Evolutionary conservation across 2,329 filamentous ascomycete genomes (phyloP).

Genomic region (Blastomyces gilchristii): DNA sequence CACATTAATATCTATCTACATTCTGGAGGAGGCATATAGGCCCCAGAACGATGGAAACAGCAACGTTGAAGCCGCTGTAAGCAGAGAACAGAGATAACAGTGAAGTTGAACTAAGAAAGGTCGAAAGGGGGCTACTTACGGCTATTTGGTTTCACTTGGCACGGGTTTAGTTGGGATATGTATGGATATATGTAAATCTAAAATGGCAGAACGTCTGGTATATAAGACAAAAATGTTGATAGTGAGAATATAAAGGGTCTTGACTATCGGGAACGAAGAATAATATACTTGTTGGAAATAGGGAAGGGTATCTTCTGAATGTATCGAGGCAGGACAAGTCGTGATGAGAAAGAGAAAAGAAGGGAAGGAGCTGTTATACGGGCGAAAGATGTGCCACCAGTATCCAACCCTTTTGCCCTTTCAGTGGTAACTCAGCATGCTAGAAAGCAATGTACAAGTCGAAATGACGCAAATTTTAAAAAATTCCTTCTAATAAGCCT

Average conservation of each 20-base stretch:
- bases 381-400: not conserved
- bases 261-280: not conserved
- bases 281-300: not conserved
- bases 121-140: not conserved
- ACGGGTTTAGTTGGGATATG: not conserved
- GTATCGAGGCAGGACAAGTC: not conserved
- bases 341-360: not conserved
- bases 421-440: not conserved
- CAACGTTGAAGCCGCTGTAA: not conserved
- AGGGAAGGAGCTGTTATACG: not conserved
- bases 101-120: not conserved
- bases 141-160: not conserved
- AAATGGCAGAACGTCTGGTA: not conserved
- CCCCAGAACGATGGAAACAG: not conserved
- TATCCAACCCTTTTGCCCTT: not conserved
- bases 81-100: not conserved
- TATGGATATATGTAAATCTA: not conserved
- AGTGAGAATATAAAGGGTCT: not conserved
- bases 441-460: not conserved
- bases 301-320: not conserved
- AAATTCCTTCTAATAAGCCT: not conserved
- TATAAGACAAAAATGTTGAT: not conserved
- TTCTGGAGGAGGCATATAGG: not conserved
- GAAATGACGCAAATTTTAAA: not conserved
- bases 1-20: not conserved